Conservation (phyloP, 2,329 filamentous ascomycete species). For the Amauroascus niger region DNA sequence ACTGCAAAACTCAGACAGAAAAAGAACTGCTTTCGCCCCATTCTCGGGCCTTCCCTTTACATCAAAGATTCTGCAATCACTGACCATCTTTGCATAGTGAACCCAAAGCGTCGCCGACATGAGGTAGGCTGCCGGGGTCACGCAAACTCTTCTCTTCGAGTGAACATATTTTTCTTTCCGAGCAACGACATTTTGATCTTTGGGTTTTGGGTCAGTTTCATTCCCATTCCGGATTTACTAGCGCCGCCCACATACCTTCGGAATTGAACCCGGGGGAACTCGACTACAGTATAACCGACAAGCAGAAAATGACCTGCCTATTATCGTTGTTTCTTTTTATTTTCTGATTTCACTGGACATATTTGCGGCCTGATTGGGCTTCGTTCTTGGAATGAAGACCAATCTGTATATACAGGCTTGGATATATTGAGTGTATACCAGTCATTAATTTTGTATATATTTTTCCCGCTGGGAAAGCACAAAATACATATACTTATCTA, state of each 20-base stretch:
- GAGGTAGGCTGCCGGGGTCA: background rate
- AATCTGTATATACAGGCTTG: background rate
- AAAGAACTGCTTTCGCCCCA: background rate
- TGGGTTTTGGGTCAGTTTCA: too few species aligned
- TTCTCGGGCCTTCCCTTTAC: background rate
- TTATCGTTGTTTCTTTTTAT: background rate
- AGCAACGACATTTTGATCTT: too few species aligned
- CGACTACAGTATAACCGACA: too few species aligned
- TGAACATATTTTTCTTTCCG: background rate
- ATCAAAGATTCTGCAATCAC: background rate
- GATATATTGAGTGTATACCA: background rate
- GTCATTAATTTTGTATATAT: background rate
- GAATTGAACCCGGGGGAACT: background rate
- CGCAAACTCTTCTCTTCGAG: background rate
- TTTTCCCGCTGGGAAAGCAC: background rate
- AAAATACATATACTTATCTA: background rate
- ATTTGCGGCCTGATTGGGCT: background rate
- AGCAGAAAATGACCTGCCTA: too few species aligned
- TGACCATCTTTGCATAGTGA: background rate
- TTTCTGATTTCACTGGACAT: background rate
- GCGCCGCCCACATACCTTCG: background rate
- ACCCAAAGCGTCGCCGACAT: background rate
- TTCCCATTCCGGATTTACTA: background rate
- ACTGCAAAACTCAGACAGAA: background rate
- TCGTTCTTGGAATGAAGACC: background rate